Conservation (phyloP, 2,329 filamentous ascomycete genomes). For the Apiospora aurea region DNA sequence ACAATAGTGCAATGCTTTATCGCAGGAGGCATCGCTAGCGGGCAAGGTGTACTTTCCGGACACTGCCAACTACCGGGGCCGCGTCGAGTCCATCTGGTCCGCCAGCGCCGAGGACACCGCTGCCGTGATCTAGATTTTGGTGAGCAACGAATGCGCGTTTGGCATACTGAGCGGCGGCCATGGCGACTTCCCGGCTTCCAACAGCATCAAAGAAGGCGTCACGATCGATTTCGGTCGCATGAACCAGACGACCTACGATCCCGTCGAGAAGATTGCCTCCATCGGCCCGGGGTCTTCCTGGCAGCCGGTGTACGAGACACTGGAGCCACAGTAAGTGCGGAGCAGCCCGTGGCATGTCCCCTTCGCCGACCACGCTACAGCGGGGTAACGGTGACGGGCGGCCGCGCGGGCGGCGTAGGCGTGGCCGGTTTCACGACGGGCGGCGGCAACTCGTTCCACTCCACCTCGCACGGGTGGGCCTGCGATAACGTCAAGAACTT, state of each 20-base stretch:
- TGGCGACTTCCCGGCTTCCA: not conserved
- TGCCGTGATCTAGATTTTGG: not conserved
- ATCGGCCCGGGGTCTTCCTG: constrained; percentile 40
- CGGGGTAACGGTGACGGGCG: constrained; percentile 33
- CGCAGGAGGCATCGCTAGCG: not conserved
- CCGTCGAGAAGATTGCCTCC: constrained; percentile 37
- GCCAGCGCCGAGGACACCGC: constrained; percentile 1
- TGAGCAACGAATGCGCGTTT: not conserved
- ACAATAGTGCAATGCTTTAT: not conserved
- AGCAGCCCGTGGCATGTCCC: too few species aligned
- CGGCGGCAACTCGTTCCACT: constrained; percentile 37
- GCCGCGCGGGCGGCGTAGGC: constrained; percentile 35
- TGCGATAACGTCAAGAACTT: constrained; percentile 53
- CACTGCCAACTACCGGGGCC: not conserved
- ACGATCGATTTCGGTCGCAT: constrained; percentile 35
- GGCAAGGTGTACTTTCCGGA: not conserved
- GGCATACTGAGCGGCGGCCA: not conserved
- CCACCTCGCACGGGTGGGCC: constrained; percentile 47
- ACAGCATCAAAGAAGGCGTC: constrained; percentile 26
- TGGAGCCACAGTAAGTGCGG: constrained; percentile 23
- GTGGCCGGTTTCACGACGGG: constrained; percentile 38
- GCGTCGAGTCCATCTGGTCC: not conserved
- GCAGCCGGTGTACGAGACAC: constrained; percentile 33
- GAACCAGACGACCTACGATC: constrained; percentile 39
- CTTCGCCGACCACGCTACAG: not conserved